phyloP scores from a whole-genome alignment of 208 protist genomes.

The Leishmania guyanensis region DNA sequence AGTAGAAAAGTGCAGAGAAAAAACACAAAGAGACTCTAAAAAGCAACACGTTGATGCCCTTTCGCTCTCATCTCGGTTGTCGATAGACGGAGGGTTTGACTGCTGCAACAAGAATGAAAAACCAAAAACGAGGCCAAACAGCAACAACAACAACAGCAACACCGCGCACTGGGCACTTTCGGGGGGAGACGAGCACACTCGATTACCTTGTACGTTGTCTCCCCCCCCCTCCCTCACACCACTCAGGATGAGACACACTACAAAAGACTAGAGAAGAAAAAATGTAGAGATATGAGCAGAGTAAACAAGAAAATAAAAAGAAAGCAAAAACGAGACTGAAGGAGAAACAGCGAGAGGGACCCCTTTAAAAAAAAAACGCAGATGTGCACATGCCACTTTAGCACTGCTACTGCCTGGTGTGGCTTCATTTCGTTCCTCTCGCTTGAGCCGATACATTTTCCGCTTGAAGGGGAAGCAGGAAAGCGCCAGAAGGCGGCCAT shows the following conservation, averaged over 20 bases:
- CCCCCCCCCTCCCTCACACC: background rate
- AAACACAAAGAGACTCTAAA: background rate
- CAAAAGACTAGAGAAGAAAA: background rate
- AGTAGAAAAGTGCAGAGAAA: background rate
- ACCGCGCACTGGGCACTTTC: background rate
- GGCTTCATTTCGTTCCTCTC: background rate
- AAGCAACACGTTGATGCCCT: background rate
- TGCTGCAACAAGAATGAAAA: background rate
- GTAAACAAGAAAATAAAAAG: background rate
- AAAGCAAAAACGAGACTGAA: background rate
- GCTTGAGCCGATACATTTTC: background rate
- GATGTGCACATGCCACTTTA: background rate
- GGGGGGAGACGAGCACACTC: background rate
- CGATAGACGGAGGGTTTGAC: background rate
- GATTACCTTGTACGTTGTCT: background rate
- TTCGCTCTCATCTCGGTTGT: background rate
- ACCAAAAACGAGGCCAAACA: background rate
- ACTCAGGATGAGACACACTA: background rate
- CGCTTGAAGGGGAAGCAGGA: background rate
- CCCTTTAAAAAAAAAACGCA: background rate
- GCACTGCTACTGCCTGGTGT: background rate
- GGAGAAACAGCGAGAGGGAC: background rate
- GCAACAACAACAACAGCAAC: background rate
- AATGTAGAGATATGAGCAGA: background rate
- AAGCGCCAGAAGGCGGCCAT: background rate